Evolutionary conservation across 495 filamentous ascomycete genomes (phyloP), one percentile per base, ranked within the genome.

Genomic region (Penicillium maclennaniae): DNA sequence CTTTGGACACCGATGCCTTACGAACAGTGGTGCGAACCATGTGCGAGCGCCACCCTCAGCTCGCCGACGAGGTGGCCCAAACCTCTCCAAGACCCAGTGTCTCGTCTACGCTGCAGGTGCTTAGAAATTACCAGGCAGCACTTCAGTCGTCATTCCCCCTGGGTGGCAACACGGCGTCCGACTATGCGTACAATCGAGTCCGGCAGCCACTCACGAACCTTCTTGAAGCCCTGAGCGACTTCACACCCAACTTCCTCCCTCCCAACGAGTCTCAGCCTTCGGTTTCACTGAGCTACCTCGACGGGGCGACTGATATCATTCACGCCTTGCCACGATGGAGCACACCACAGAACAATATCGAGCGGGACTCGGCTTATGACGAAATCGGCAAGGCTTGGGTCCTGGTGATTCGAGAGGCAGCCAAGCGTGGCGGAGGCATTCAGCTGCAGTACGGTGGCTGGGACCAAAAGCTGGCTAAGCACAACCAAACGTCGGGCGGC

Each of bases 181-280:
- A 97, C 57, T 98, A 98, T 71, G 84, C 90, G 20, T 97, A 95
- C 66, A 95, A 96, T 68, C 85, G 93, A 63, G 91, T 97, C 26
- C 86, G 86, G 45, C 87, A 91, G 58, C 82, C 86, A 37, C 80
- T 98, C 3, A 72, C 81, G 25, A 84, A 87, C 20, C 83, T 98
- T 31, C 79, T 96, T 46, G 91, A 97, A 53, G 90, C 93, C 42
- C 77, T 98, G 48, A 84, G 84, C 61, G 93, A 98, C 60, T 98
- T 92, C 66, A 96, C 90, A 4, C 91, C 91, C 9, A 91, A 96
- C 66, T 98, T 93, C 60, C 84, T 98, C 4, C 95, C 93, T 10
- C 93, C 93, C 0, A 85, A 88, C 57, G 93, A 98, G 69, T 69
- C 83, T 4, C 92, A 96, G 65, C 72, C 87, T 9, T 81, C 86